Conservation (phyloP, 2,329 filamentous ascomycete species). For the Cladosporium phlei region DNA sequence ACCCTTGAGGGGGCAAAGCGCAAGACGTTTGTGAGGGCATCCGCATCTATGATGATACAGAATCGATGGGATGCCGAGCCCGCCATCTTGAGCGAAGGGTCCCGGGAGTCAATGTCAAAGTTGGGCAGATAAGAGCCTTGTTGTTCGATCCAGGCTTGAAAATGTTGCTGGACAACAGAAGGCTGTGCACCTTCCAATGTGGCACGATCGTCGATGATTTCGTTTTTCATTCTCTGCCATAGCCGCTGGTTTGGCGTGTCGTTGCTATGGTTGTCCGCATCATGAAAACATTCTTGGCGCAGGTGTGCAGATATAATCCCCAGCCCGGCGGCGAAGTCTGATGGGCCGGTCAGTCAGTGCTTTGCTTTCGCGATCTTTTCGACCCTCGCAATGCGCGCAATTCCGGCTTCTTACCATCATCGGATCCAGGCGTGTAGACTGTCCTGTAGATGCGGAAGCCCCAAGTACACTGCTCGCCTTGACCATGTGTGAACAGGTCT, state of each 20-base stretch:
- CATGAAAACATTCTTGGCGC: background rate
- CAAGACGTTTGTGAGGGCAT: background rate
- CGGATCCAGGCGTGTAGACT: background rate
- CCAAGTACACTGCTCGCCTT: background rate
- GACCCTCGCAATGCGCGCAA: no score
- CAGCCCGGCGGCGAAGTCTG: background rate
- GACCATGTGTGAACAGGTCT: background rate
- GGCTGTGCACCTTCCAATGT: background rate
- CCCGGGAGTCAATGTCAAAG: background rate
- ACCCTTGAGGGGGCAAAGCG: background rate
- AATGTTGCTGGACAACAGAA: background rate
- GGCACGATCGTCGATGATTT: background rate
- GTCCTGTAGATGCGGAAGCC: conserved; percentile 1
- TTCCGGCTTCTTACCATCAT: background rate
- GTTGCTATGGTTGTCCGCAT: background rate
- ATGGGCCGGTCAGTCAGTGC: no score
- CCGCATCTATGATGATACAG: background rate
- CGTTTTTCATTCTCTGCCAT: background rate
- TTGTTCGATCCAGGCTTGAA: conserved; percentile 1
- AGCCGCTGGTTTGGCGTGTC: background rate
- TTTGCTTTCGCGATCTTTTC: no score
- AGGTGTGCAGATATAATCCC: background rate
- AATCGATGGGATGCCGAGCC: background rate
- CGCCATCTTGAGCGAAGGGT: background rate
- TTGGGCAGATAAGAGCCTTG: background rate